Base-by-base conservation (phyloP, 169 alveolate species). In the Cystoisospora suis region DNA sequence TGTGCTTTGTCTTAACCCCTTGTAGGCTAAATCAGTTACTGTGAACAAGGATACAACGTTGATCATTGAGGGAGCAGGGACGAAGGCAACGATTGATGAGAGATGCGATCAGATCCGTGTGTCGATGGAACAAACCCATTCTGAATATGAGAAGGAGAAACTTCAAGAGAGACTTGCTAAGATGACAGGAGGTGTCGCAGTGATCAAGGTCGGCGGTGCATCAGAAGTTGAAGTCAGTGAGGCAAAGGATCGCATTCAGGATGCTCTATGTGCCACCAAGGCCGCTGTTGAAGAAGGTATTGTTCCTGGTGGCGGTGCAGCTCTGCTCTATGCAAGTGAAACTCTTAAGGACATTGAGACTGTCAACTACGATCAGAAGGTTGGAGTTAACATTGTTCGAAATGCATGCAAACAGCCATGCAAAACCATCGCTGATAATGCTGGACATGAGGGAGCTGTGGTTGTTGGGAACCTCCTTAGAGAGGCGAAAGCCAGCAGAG, bases 241-340 rank as follows among this genome's bases (percentile, higher is more conserved):
- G 95, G 96, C 98, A 42, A 99, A 98, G 94, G 99, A 99, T 88
- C 97, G 99, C 90, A 97, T 99, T 81, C 97, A 98, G 80, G 99
- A 99, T 90, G 99, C 99, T 17, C 97, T 98, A 72, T 97, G 99
- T 91, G 99, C 99, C 79, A 98, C 99, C 49, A 97, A 98, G 95
- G 99, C 99, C 58, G 99, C 99, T 17, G 98, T 98, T 40, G 99
- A 97, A 91, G 99, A 99, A 93, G 99, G 99, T 49, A 98, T 98
- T 75, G 99, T 99, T 58, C 99, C 99, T 17, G 99, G 99, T 42
- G 99, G 99, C 6, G 99, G 99, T 38, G 75, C 88, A 3, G 96
- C 96, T 7, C 86, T 94, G 65, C 92, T 94, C 58, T 94, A 91
- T 59, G 94, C 94, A 53, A 42, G 69, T 38, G 49, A 59, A 75